Evolutionary conservation across 228 moss, liverwort and hornwort genomes (phyloP), one percentile per base, ranked within the genome.

Genomic region (Sphagnum fallax): DNA sequence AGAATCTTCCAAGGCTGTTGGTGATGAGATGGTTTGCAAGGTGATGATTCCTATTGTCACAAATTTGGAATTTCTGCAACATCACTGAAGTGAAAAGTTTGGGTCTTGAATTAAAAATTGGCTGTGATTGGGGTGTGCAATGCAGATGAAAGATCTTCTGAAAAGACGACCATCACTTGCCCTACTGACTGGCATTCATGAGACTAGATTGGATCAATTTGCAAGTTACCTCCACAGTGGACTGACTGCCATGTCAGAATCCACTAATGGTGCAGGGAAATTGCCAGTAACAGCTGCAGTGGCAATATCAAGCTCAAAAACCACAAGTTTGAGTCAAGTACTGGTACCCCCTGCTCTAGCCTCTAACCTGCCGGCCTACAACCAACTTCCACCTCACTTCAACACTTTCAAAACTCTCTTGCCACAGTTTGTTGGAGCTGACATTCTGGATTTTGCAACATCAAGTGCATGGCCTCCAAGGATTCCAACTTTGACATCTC

Each of bases 131-230:
- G 32, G 32, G 32, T 32, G 32, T 32, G 32, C 32, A 32, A 32
- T 1, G 1, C 70, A 83, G 75, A 74, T 77, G 50, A 74, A 49
- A 63, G 75, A 64, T 52, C 50, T 72, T 52, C 69, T 88, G 16
- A 72, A 66, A 65, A 51, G n/a, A 32, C 55, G 53, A 0, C 72
- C 79, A 0, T 79, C 77, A 57, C 50, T 87, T 6, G 74, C 79
- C 49, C 68, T 73, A 65, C 65, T 87, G 60, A 79, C 81, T 50
- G 71, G 84, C 75, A 79, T 79, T 18, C 76, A 77, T 15, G 71
- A 84, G 63, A 64, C 60, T 50, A 76, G 73, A 76, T 62, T 86
- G 49, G 70, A 86, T 64, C 74, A 71, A 48, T 82, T 83, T 13
- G 76, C 72, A 8, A 69, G 68, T 68, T 78, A 78, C 50, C 70